Base-by-base conservation (phyloP, 2,329 filamentous ascomycete genomes). In the Exserohilum rostratum region DNA sequence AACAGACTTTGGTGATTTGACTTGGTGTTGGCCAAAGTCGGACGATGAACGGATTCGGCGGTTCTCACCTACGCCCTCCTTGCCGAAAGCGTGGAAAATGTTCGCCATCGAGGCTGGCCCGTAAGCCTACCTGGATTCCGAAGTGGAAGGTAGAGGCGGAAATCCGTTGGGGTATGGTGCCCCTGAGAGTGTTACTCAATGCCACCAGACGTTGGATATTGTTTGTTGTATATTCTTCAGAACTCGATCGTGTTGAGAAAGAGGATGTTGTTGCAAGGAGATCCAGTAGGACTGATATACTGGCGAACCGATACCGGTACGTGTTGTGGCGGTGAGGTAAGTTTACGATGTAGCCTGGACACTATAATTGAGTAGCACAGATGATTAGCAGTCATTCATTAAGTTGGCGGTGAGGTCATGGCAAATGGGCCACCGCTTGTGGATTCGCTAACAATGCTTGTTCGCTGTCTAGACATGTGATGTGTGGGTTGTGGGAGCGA, bases 51-150 rank as follows among this genome's bases (percentile, higher is more conserved):
- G 30, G 12, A 42, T n/a, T 2, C 18, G 5, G 17, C 18, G 5
- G 17, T 29, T 18, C 4, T 30, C 46, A 9, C 40, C 46, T 33
- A 34, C 42, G 10, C 27, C 13, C 17, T 29, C 39, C 12, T 27
- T 37, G 9, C 25, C 18, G n/a, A 6, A 12, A 13, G 20, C 3
- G n/a, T 56, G 35, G n/a, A 27, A 30, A 20, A 15, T 15, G 29
- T 55, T 45, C 29, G 40, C 43, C 55, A 60, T 60, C 5, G 58
- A 49, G 47, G 47, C n/a, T 43, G 20, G 7, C 20, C 34, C 37
- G 6, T 22, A 25, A 13, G 34, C 37, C 22, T 45, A 17, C n/a
- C 13, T 11, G 13, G 10, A 37, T 15, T 30, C 10, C 13, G 22
- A 10, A 30, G 40, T 13, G 31, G n/a, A 10, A 13, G 18, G n/a